These are phyloP conservation scores for Calocera viscosa DNA, from an alignment of 768 basidiomycete genomes.

Conservation along the genomic window DNA sequence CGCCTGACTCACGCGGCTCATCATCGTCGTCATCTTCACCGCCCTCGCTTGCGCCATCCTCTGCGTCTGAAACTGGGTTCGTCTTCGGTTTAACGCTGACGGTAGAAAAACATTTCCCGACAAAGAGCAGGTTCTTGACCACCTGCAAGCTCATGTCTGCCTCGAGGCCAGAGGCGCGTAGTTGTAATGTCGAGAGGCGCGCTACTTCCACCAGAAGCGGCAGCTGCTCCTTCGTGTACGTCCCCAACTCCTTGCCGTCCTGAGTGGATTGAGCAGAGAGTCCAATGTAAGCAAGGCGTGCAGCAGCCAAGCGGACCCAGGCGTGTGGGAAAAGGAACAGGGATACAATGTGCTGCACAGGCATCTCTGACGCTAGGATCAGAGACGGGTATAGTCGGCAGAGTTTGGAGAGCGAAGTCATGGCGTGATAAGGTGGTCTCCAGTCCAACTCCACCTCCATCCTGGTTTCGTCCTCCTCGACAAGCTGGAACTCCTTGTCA, in stretches of 20 bases:
- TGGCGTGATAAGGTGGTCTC: constrained; percentile 70
- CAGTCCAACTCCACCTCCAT: constrained; percentile 55
- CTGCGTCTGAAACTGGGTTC: constrained; percentile 19
- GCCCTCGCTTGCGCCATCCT: constrained; percentile 25
- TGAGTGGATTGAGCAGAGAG: neutral
- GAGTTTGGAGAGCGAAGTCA: constrained; percentile 54
- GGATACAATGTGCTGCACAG: constrained; percentile 50
- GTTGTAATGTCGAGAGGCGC: constrained; percentile 56
- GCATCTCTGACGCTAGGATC: constrained; percentile 27
- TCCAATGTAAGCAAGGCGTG: constrained; percentile 35
- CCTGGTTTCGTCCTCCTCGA: constrained; percentile 28
- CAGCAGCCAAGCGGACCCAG: constrained; percentile 80
- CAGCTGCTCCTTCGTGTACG: neutral
- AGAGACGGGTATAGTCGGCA: constrained; percentile 35
- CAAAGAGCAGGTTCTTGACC: constrained; percentile 84
- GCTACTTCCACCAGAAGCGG: constrained; percentile 49
- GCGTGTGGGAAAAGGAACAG: constrained; percentile 83
- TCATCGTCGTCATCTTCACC: constrained; percentile 24
- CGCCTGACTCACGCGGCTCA: constrained; percentile 19
- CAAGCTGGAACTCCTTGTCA: constrained; percentile 30
- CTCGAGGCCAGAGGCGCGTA: constrained; percentile 71
- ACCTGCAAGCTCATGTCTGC: constrained; percentile 63
- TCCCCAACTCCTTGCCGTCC: neutral
- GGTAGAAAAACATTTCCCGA: constrained; percentile 65
- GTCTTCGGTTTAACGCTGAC: constrained; percentile 14